Conservation (phyloP, 2,329 filamentous ascomycete genomes). For the Aureobasidium lini region DNA sequence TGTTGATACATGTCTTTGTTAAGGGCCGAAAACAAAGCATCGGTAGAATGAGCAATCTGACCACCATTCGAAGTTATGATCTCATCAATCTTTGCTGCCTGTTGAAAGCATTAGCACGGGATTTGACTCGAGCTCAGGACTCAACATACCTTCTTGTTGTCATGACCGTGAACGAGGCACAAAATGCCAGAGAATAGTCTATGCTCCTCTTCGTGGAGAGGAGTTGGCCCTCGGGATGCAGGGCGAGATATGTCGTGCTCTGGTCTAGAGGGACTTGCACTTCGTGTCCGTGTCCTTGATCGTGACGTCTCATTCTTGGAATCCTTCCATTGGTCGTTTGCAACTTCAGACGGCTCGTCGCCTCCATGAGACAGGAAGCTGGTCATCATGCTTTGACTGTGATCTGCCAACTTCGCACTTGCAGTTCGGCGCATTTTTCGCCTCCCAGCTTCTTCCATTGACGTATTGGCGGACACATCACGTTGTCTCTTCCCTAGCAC, state of each 20-base stretch:
- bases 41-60: constrained; percentile 18
- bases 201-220: constrained; percentile 9
- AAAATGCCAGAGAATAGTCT: constrained; percentile 25
- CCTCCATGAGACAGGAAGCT: constrained; percentile 57
- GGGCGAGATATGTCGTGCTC: neutral
- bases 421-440: constrained; percentile 83
- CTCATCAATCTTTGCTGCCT: neutral
- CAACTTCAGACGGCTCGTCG: neutral
- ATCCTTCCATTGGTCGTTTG: constrained; percentile 9
- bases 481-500: constrained; percentile 49
- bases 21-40: constrained; percentile 20
- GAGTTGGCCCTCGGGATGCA: neutral
- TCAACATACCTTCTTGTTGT: neutral
- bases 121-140: neutral
- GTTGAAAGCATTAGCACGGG: neutral
- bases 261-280: neutral
- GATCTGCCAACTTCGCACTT: constrained; percentile 72
- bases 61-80: constrained; percentile 25
- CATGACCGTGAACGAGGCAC: constrained; percentile 13
- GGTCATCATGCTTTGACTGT: constrained; percentile 81
- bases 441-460: constrained; percentile 48
- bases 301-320: neutral
- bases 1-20: constrained; percentile 19
- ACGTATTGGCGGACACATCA: constrained; percentile 16
- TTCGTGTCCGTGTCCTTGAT: neutral